Evolutionary conservation across 805 yeast species (phyloP), one percentile per base, ranked within the genome.

Genomic region (Priceomyces carsonii): DNA sequence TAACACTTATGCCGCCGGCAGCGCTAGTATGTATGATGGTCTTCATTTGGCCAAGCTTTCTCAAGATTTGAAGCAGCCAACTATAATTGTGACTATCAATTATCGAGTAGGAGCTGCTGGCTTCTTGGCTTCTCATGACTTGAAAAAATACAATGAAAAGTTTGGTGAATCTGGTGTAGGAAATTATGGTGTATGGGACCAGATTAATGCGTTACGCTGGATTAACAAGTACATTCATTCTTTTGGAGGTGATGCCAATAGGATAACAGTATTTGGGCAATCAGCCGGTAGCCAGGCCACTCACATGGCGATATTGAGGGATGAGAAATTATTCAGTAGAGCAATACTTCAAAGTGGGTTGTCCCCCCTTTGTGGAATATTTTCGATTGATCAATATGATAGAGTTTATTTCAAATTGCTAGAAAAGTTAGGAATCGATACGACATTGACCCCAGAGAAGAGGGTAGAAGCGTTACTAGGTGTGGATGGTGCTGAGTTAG

Each of bases 181-280:
- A 3, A 68, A 73, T 45, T 58, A 59, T 31, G 75, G 73, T 6
- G 57, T 72, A 33, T 63, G 68, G 63, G 80, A 75, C 48, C 79
- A 72, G 50, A 50, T 66, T 31, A 36, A 55, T 23, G 77, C 72
- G 0, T 47, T 73, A 4, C 65, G 69, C 45, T 75, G 80, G 80
- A 63, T 65, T 3, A 58, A 59, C 30, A 42, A 55, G 34, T 54
- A 71, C 45, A 73, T 75, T 34, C 36, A 35, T 14, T 48, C 61
- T 27, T 71, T 74, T 48, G 79, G 79, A 15, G 79, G 79, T 20
- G 68, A 75, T 45, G 57, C 71, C 1, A 56, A 55, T 6, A 51
- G 53, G 18, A 58, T 75, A 21, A 61, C 76, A 0, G 50, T 71
- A 18, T 61, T 67, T 24, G 80, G 80, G 6, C 56, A 72, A 26